Evolutionary conservation across 495 filamentous ascomycete species (phyloP).

Genomic region (Penicillium argentinense): DNA sequence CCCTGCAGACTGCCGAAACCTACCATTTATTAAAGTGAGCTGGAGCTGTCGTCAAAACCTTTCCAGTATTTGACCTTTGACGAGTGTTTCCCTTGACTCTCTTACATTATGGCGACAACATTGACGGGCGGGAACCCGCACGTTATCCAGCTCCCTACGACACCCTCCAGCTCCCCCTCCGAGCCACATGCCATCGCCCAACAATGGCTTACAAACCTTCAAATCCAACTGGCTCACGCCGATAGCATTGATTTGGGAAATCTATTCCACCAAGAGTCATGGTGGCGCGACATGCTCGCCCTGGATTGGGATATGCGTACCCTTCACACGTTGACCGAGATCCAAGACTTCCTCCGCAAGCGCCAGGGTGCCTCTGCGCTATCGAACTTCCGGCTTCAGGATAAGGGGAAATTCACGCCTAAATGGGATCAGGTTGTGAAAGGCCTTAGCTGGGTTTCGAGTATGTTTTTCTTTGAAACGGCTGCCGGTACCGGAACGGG

Average conservation of each 20-base stretch:
- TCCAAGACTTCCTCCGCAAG: conserved; percentile 46
- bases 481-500: conserved; percentile 57
- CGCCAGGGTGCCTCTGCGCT: conserved; percentile 34
- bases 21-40: background rate
- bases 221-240: conserved; percentile 21
- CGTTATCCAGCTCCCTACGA: conserved; percentile 33
- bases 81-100: background rate
- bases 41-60: background rate
- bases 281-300: conserved; percentile 64
- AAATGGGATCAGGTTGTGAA: conserved; percentile 43
- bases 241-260: conserved; percentile 12
- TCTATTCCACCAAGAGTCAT: conserved; percentile 57
- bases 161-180: conserved; percentile 13
- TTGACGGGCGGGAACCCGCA: conserved; percentile 30
- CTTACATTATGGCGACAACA: conserved; percentile 22
- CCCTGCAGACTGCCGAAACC: background rate
- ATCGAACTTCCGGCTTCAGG: conserved; percentile 40
- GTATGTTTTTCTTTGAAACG: conserved; percentile 54
- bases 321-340: conserved; percentile 47
- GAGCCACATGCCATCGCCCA: conserved; percentile 32
- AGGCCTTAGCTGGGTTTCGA: conserved; percentile 48
- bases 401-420: conserved; percentile 39
- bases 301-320: conserved; percentile 61
- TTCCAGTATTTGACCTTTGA: background rate
- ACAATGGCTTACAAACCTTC: conserved; percentile 37